These are phyloP conservation scores for Brasenia schreberi DNA, from an alignment of 164 flowering plant species.

Conservation along the genomic window DNA sequence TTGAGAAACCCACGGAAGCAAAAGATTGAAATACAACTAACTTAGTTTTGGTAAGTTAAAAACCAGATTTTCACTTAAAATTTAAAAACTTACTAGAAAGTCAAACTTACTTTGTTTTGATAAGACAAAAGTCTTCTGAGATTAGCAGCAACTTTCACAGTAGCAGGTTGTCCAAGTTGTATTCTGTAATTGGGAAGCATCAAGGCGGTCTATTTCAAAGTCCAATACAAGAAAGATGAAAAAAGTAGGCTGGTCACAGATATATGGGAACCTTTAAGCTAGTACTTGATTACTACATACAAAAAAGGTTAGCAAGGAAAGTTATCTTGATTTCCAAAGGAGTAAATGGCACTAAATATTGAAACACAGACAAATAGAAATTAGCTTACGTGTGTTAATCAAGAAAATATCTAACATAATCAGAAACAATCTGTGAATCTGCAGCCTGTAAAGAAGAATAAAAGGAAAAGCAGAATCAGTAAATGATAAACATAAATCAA, in stretches of 20 bases:
- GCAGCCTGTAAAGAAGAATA: constrained; percentile 52
- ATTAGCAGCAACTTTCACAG: constrained; percentile 95
- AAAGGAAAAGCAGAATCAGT: not conserved
- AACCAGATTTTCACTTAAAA: no score
- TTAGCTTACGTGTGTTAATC: constrained; percentile 75
- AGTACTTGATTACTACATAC: no score
- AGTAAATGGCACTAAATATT: no score
- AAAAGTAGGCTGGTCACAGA: not conserved
- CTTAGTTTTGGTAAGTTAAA: no score
- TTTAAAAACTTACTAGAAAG: not conserved
- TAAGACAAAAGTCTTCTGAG: constrained; percentile 65
- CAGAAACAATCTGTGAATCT: constrained; percentile 81
- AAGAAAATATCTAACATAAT: constrained; percentile 79
- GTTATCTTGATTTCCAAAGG: no score
- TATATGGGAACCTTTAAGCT: no score
- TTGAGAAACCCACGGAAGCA: no score
- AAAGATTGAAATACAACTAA: no score
- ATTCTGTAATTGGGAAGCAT: constrained; percentile 32
- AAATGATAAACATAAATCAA: no score
- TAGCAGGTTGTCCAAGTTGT: constrained; percentile 91
- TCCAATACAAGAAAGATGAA: not conserved
- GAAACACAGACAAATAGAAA: no score
- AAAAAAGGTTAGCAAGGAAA: no score
- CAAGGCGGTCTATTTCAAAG: not conserved
- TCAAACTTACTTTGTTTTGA: constrained; percentile 60